Conservation (phyloP, 2,329 filamentous ascomycete genomes). For the Rhinocladiella mackenziei region DNA sequence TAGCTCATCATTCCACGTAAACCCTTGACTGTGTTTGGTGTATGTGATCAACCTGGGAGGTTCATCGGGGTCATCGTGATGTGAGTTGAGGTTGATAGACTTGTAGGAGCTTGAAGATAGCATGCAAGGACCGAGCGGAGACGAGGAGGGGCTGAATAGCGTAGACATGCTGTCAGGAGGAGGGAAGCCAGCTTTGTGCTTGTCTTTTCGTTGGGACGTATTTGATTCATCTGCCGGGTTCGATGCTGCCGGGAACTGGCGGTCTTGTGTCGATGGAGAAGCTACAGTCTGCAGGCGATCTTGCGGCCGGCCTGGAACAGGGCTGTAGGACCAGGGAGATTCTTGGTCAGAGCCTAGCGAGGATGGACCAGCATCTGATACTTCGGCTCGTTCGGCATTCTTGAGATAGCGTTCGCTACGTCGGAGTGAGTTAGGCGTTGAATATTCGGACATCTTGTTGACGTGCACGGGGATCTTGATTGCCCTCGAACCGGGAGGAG, state of each 20-base stretch:
- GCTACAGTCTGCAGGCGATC: slow-evolving; percentile 15
- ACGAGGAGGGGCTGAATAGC: slow-evolving; percentile 18
- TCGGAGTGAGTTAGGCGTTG: slow-evolving; percentile 17
- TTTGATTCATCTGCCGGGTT: slow-evolving; percentile 4
- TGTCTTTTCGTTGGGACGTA: slow-evolving; percentile 25
- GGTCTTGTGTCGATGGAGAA: slow-evolving; percentile 13
- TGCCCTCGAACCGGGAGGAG: slow-evolving; percentile 24
- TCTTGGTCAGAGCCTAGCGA: slow-evolving; percentile 23
- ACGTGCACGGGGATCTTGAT: slow-evolving; percentile 30
- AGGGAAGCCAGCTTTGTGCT: slow-evolving; percentile 21
- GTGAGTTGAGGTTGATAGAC: slow-evolving; percentile 30
- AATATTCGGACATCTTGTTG: slow-evolving; percentile 12
- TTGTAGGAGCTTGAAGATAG: slow-evolving; percentile 30
- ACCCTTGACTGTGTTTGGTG: slow-evolving; percentile 30
- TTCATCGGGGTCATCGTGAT: slow-evolving; percentile 27
- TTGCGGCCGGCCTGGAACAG: slow-evolving; percentile 11
- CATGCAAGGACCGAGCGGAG: slow-evolving; percentile 30
- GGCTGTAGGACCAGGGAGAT: slow-evolving; percentile 23
- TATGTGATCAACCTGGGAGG: slow-evolving; percentile 30
- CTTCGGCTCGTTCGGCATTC: slow-evolving; percentile 15
- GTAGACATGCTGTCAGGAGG: slow-evolving; percentile 20
- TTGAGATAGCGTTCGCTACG: slow-evolving; percentile 22
- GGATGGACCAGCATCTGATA: slow-evolving; percentile 26
- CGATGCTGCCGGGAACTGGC: slow-evolving; percentile 6
- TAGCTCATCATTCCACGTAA: slow-evolving; percentile 32